phyloP scores from a whole-genome alignment of 306 rosid species.

The Aeschynomene evenia region DNA sequence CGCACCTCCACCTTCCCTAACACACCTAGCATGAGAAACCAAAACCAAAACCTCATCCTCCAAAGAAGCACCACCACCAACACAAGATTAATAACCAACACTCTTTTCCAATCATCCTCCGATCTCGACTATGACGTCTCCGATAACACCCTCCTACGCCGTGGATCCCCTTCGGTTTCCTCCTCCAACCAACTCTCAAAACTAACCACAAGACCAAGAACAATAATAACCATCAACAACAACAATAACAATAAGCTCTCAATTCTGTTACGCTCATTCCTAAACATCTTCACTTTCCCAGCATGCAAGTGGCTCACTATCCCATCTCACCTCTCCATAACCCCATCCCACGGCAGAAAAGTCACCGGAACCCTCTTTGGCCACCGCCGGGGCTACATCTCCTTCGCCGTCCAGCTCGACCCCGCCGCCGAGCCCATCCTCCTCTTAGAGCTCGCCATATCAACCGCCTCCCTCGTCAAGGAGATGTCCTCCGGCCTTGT shows the following conservation, averaged over 20 bases:
- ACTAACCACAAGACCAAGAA: background rate
- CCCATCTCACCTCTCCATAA: constrained; percentile 50
- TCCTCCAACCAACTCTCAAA: constrained; percentile 4
- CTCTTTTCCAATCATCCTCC: constrained; percentile 14
- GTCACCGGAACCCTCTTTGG: constrained; percentile 96
- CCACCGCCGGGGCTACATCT: constrained; percentile 78
- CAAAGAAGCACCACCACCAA: constrained; percentile 45
- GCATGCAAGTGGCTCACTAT: constrained; percentile 73
- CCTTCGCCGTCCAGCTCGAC: constrained; percentile 84
- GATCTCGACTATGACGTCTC: constrained; percentile 34
- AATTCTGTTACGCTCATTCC: constrained; percentile 58
- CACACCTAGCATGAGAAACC: constrained; percentile 63
- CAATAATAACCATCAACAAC: background rate
- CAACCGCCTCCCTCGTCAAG: constrained; percentile 73
- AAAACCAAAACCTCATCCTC: constrained; percentile 42
- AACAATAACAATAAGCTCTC: constrained; percentile 38
- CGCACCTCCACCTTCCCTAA: too few species aligned
- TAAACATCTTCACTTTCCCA: constrained; percentile 62
- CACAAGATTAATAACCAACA: constrained; percentile 32
- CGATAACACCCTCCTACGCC: constrained; percentile 45
- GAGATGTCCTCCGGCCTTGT: constrained; percentile 96
- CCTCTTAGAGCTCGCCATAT: constrained; percentile 73
- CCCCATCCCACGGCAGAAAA: constrained; percentile 55
- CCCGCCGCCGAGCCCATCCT: constrained; percentile 65
- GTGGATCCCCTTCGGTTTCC: constrained; percentile 37